Evolutionary conservation across 352 stramenopile species (phyloP).

Genomic region (Pythium myriotylum): DNA sequence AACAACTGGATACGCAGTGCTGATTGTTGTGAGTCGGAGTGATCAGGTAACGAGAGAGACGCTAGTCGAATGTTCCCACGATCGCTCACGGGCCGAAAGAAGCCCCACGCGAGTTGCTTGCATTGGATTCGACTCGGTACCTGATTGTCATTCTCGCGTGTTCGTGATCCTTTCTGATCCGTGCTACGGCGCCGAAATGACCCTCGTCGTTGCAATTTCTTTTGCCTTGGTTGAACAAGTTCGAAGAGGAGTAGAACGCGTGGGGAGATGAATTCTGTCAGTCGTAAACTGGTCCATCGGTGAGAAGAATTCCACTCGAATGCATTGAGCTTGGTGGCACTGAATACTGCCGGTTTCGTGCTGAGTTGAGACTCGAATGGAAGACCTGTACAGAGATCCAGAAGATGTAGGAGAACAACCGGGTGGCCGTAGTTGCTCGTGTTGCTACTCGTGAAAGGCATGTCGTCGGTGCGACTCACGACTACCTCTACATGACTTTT

Average conservation of each 20-base stretch:
- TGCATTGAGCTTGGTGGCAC: conserved; percentile 6
- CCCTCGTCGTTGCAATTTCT: neutral
- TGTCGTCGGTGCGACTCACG: conserved; percentile 49
- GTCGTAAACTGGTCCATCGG: neutral
- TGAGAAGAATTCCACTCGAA: conserved; percentile 51
- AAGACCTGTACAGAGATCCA: conserved; percentile 55
- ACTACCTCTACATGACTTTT: conserved; percentile 40
- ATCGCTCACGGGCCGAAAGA: conserved; percentile 59
- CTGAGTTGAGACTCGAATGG: conserved; percentile 31
- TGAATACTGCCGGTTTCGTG: conserved; percentile 23
- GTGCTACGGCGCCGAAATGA: neutral
- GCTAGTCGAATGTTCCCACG: conserved; percentile 50
- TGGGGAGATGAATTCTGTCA: conserved; percentile 42
- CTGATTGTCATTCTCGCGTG: neutral
- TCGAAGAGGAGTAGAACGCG: conserved; percentile 58
- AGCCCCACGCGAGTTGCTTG: conserved; percentile 54
- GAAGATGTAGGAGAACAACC: conserved; percentile 46
- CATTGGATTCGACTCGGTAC: neutral
- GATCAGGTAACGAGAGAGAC: conserved; percentile 17
- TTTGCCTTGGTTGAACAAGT: conserved; percentile 39
- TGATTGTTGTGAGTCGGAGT: conserved; percentile 1
- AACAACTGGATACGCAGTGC: conserved; percentile 52
- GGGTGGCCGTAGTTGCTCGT: conserved; percentile 36
- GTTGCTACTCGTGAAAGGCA: conserved; percentile 41
- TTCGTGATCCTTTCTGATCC: neutral